Evolutionary conservation across 179 eudicot species (phyloP).

Genomic region (Amaranthus tricolor): DNA sequence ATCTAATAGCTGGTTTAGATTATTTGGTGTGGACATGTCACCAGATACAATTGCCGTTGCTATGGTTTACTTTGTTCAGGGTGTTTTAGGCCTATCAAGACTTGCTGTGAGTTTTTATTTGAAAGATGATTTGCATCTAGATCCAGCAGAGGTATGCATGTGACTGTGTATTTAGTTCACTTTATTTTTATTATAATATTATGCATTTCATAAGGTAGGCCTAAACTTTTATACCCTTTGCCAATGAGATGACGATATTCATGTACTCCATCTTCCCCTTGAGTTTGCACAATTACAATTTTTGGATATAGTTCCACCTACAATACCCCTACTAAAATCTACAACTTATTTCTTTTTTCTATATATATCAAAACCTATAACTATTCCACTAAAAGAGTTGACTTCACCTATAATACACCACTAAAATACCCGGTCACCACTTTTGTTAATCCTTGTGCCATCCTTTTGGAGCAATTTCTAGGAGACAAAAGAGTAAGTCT

Average conservation of each 20-base stretch:
- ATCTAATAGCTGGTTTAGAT: conserved; percentile 39
- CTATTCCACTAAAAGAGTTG: too few species aligned
- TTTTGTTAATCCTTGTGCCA: too few species aligned
- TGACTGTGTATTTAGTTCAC: not conserved
- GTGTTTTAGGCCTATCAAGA: conserved; percentile 92
- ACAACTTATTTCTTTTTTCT: too few species aligned
- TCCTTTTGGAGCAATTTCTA: too few species aligned
- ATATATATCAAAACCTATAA: too few species aligned
- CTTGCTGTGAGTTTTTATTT: conserved; percentile 96
- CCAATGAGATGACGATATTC: not conserved
- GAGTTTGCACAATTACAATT: too few species aligned
- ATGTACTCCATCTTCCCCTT: too few species aligned
- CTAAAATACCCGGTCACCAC: too few species aligned
- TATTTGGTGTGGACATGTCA: conserved; percentile 87
- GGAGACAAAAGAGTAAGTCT: not conserved
- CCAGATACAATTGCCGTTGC: conserved; percentile 97
- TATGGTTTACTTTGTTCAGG: conserved; percentile 99
- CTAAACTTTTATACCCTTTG: not conserved
- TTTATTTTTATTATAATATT: not conserved
- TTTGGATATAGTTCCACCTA: too few species aligned
- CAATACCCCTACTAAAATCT: too few species aligned
- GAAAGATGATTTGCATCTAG: conserved; percentile 94
- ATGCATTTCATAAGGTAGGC: not conserved
- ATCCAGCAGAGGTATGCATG: conserved; percentile 91
- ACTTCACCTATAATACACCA: too few species aligned